Evolutionary conservation across 73 alveolate species (phyloP).

Genomic region (Paramecium sonneborni): DNA sequence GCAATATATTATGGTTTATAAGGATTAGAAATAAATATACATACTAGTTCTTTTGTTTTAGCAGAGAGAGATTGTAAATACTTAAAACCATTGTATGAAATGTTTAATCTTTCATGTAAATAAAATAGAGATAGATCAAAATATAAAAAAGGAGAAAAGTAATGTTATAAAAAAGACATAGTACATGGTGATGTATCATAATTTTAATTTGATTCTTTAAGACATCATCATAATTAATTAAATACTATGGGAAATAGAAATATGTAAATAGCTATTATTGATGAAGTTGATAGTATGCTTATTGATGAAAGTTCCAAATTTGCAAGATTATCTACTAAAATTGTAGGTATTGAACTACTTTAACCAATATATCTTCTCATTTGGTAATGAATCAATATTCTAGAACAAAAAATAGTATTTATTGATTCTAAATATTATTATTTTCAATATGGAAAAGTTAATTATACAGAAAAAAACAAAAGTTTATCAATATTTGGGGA

Average conservation of each 20-base stretch:
- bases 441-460: not conserved
- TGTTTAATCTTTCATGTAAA: slow-evolving; percentile 68
- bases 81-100: slow-evolving; percentile 45
- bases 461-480: not conserved
- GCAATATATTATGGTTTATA: slow-evolving; percentile 72
- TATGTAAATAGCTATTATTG: slow-evolving; percentile 38
- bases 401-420: not conserved
- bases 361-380: not conserved
- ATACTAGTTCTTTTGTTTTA: slow-evolving; percentile 76
- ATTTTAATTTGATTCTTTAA: slow-evolving; percentile 32
- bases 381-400: not conserved
- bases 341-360: not conserved
- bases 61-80: slow-evolving; percentile 83
- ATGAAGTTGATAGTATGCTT: slow-evolving; percentile 64
- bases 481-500: too few species aligned
- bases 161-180: slow-evolving; percentile 68
- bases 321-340: slow-evolving; percentile 44
- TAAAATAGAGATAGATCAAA: slow-evolving; percentile 26
- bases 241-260: slow-evolving; percentile 39
- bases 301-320: slow-evolving; percentile 37
- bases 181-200: slow-evolving; percentile 47
- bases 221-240: slow-evolving; percentile 36
- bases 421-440: not conserved
- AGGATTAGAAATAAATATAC: slow-evolving; percentile 76
- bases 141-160: slow-evolving; percentile 33